Base-by-base conservation (phyloP, 441 rosid species). In the Adansonia rubrostipa region DNA sequence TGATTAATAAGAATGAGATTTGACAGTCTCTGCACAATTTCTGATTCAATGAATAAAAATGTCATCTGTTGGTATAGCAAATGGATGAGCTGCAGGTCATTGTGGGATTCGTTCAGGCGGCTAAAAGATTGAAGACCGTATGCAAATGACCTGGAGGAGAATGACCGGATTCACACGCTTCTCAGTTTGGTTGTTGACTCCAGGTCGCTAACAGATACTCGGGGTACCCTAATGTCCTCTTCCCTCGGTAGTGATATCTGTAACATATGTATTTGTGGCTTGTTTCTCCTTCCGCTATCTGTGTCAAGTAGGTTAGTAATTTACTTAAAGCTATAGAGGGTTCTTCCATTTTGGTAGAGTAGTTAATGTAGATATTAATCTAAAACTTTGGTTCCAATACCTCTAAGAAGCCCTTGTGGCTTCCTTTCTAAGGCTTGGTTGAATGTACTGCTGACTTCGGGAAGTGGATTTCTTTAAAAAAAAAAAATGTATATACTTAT, bases 41-140 rank as follows among this genome's bases (percentile, higher is more conserved):
- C 63, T 53, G 15, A 54, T 71, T n/a, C 4, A 57, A 5, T 33
- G 13, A 9, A 33, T 53, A 19, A 65, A 10, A 10, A 65, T 40
- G 2, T 13, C 13, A 13, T 78, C 40, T 58, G 64, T 56, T 83
- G 66, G 69, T 79, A 84, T 77, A 96, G 98, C 89, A 92, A 88
- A 86, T 94, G 97, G 99, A 96, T 64, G 99, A 96, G 97, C 83
- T 93, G 90, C 99, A 94, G 84, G 99, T 96, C 45, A 91, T 94
- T 9, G 86, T 89, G 79, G 99, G 98, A 73, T 94, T 96, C 57
- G 98, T 94, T 81, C 95, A 94, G 67, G 97, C 98, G 0, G 97
- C 98, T 1, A 94, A 89, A 87, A 88, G 91, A 80, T 80, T 89
- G 89, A 94, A 91, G 92, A 90, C 88, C 0, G 86, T 85, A 54